phyloP scores from a whole-genome alignment of 371 early-diverging fungal genomes.

The Homolaphlyctis polyrhiza region DNA sequence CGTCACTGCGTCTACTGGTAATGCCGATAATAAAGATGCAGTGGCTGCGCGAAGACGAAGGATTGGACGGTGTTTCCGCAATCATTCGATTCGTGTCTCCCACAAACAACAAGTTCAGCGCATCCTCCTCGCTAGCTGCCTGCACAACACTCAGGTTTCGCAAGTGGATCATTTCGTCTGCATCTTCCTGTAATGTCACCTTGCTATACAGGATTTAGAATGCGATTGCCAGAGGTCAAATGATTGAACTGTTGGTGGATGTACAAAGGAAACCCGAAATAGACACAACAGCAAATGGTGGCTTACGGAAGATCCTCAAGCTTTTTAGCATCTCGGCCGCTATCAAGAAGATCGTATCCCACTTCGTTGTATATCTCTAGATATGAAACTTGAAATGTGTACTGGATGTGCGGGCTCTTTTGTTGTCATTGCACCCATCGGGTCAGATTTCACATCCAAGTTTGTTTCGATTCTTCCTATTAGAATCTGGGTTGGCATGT shows the following conservation, averaged over 20 bases:
- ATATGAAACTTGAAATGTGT: slow-evolving; percentile 44
- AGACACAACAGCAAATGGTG: not conserved
- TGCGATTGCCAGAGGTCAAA: too few species aligned
- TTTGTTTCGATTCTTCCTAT: too few species aligned
- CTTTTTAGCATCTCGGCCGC: slow-evolving; percentile 45
- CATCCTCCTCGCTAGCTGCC: slow-evolving; percentile 46
- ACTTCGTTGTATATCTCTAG: slow-evolving; percentile 73
- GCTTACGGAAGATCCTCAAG: slow-evolving; percentile 52
- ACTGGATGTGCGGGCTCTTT: not conserved
- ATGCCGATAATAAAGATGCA: slow-evolving; percentile 57
- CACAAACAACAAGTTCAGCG: slow-evolving; percentile 48
- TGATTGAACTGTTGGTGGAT: not conserved
- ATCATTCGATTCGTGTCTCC: slow-evolving; percentile 62
- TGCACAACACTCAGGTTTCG: slow-evolving; percentile 44
- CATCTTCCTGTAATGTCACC: slow-evolving; percentile 52
- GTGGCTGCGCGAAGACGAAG: slow-evolving; percentile 60
- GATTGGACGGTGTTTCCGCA: slow-evolving; percentile 62
- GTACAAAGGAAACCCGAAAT: not conserved
- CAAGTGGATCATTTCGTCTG: slow-evolving; percentile 44
- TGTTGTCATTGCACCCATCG: too few species aligned
- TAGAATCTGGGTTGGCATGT: not conserved
- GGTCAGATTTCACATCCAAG: too few species aligned
- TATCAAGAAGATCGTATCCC: slow-evolving; percentile 58
- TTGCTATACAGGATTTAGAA: slow-evolving; percentile 29
- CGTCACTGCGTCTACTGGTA: slow-evolving; percentile 25